Base-by-base conservation (phyloP, 2,329 filamentous ascomycete species). In the Aspergillus sp. region DNA sequence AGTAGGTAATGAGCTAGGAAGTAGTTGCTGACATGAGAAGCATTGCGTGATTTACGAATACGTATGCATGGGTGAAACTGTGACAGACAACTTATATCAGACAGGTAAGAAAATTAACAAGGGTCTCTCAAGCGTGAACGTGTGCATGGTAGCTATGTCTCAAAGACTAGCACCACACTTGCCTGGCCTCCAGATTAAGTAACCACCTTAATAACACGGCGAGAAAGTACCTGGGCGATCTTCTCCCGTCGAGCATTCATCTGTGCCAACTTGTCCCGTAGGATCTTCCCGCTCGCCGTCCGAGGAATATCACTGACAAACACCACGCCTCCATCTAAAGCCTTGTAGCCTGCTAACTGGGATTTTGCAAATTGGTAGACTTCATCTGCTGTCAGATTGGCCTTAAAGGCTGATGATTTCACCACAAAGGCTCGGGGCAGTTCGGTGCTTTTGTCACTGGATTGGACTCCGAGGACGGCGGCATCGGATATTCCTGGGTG, bases 291-390 rank as follows among this genome's bases (percentile, higher is more conserved):
- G 55, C 75, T 78, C 2, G 76, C 67, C 3, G 75, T 76, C 36
- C 77, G 75, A 15, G 79, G 79, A 13, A 81, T 76, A 13, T 70
- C 61, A 9, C 76, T 71, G 7, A 80, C 72, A 58, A 81, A 80
- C 13, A 73, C 63, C 10, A 81, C 75, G 0, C 76, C 77, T 4
- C 74, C 74, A 4, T 75, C 76, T 3, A 80, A 55, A 7, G 67
- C 69, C 61, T 81, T 81, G 63, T 80, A 81, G 41, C 75, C 74
- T 7, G 77, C 75, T 8, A 81, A 67, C 28, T 69, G 70, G 2
- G 57, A 39, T 5, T 65, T 63, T 8, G 77, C 65, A 62, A 76
- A 78, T 3, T 65, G 60, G n/a, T 76, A 72, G 17, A 80, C 71
- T 43, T 78, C 72, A 17, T 74, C 55, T 41, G 70, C 74, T 0